Evolutionary conservation across 2,329 filamentous ascomycete genomes (phyloP), one percentile per base, ranked within the genome.

Genomic region (Amesomyces nigricolor): DNA sequence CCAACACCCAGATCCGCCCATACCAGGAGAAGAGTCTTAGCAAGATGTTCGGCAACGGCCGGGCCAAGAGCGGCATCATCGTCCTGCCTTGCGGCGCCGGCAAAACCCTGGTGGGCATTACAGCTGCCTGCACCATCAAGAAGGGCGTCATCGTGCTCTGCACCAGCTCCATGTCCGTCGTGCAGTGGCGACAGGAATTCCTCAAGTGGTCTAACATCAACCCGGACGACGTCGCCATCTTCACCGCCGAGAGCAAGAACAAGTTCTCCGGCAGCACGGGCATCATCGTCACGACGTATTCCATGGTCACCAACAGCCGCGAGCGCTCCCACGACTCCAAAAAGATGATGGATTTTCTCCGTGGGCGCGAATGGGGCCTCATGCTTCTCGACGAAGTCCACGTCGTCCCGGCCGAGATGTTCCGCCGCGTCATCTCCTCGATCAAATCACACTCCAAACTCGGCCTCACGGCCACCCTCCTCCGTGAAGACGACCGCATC

Each of bases 31-130:
- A 96, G 74, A 95, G 91, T 62, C 77, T 99, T 9, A 95, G 89
- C 75, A 99, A 99, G 72, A 99, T 99, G 94, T 99, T 99, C 69
- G 92, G 94, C 67, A 99, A 99, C 67, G 92, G 92, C 48, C 87
- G 94, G 72, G 94, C 94, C 13, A 94, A 96, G 75, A 96, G 91
- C 71, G 94, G 94, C 55, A 95, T 99, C 63, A 99, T 99, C 57
- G 94, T 99, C 54, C 73, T 99, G 64, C 94, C 94, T 16, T 99
- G 94, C 69, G 94, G 94, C 63, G 94, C 94, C 16, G 94, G 94
- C 57, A 99, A 99, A 76, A 99, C 94, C 1, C 75, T 99, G 40
- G 94, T 99, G 14, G 94, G 94, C n/a, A 96, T 99, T 63, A 97
- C 94, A 17, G 94, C 94, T 42, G 94, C 91, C 17, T 97, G 94